Base-by-base conservation (phyloP, 2,329 filamentous ascomycete species). In the Epicoccum sorghinum region DNA sequence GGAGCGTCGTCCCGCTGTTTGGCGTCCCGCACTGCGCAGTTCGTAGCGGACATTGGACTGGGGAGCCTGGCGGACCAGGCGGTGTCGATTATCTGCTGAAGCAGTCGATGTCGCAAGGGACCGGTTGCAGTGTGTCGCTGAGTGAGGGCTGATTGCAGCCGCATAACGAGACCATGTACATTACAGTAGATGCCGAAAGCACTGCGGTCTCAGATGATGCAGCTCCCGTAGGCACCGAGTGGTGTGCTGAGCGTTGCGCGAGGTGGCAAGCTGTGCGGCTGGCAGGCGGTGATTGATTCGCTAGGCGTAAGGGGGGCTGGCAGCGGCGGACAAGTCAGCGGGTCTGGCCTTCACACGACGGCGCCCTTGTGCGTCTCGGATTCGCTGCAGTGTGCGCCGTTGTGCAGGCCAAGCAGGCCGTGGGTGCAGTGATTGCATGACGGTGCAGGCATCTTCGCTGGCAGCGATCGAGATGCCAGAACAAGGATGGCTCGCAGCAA, bases 371-470 rank as follows among this genome's bases (percentile, higher is more conserved):
- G 48, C 46, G 50, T 39, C 45, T 46, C 52, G 52, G 53, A 65
- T 65, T 61, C 54, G 62, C 59, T 65, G 55, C 37, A 42, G 25
- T 32, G 47, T 42, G 52, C 46, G 36, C 14, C 41, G 47, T 50
- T 36, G 46, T 55, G 46, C 52, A 55, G 52, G 46, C 52, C 52
- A 50, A 55, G 52, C 36, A 29, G 25, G 46, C 47, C 32, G 43
- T 40, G 47, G 53, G 52, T 45, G 56, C 57, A 47, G 37, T 54
- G 57, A 47, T 52, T 48, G 57, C 57, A 53, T 54, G 50, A 44
- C 48, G 45, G 33, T 53, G 61, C 60, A 64, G 57, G 59, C 62
- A 59, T 57, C 42, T 51, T 61, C 43, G 60, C 51, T 61, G 64
- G 56, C 58, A 60, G 32, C 53, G 58, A 65, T 66, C 60, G 61